Base-by-base conservation (phyloP, 208 protist species). In the Blastocrithidia nonstop region DNA sequence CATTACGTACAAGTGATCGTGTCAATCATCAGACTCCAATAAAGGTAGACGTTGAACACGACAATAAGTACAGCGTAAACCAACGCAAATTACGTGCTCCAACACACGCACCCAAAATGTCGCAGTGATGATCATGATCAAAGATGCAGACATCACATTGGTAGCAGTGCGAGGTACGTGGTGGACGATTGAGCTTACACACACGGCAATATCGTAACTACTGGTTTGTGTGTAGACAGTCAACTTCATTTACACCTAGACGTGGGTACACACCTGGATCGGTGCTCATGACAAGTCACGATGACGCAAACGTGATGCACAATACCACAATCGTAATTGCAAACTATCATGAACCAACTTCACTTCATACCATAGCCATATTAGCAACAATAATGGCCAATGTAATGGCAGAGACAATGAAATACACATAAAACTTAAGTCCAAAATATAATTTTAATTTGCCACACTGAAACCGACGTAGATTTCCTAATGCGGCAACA, bases 61-160 rank as follows among this genome's bases (percentile, higher is more conserved):
- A 55, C 20, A 80, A 11, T 21, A 85, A 57, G 38, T 80, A 92
- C 21, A 76, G 20, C 15, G 56, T 38, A 52, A 94, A 90, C 66
- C 63, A 94, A 9, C 83, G 82, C 27, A 79, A 45, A 31, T 52
- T 86, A 16, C 74, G 66, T 50, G 63, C 46, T 6, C 82, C 87
- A 6, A 92, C 59, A 50, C 80, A 87, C n/a, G 61, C 66, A 26
- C 79, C 82, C 19, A 90, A 26, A 11, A 90, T 45, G 9, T 54
- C 54, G 47, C 80, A 90, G 52, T 92, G 86, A 40, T 89, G 82
- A 51, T 94, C 76, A 47, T 81, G 73, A 31, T 81, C 66, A n/a
- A 65, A 42, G 17, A 91, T 57, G 46, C 87, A 94, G 15, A 87
- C 76, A 16, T 66, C 61, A 49, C 82, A 92, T 5, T 49, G 23